Percentiles rank a stretch among this genome's conserved stretches.
Conservation (phyloP, 163 green algal species). For the Volvox carteri region DNA sequence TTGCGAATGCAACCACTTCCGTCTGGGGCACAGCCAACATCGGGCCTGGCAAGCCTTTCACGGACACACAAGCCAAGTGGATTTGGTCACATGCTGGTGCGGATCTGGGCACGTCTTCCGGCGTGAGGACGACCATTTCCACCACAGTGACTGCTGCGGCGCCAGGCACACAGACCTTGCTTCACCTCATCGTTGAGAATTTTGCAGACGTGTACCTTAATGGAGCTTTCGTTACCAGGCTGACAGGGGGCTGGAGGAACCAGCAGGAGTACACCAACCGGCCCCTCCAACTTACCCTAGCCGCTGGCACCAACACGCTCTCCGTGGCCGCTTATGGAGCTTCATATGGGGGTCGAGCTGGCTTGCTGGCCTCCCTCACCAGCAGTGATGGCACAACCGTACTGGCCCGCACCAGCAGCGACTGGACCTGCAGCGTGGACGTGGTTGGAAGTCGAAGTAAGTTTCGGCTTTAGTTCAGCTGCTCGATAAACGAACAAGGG, state of each 20-base stretch:
- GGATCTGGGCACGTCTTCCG: neutral
- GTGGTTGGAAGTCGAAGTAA: neutral
- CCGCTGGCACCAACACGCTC: neutral
- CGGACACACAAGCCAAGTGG: neutral
- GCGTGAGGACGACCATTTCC: neutral
- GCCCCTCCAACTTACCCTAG: neutral
- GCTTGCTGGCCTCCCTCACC: neutral
- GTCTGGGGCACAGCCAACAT: neutral
- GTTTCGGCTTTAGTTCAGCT: neutral
- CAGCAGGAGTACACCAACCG: neutral
- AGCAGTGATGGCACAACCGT: neutral
- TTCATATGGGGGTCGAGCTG: neutral
- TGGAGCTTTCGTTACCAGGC: neutral
- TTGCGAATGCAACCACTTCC: neutral
- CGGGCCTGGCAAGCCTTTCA: neutral
- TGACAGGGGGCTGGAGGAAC: neutral
- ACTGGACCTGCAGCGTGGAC: neutral
- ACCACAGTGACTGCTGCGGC: neutral
- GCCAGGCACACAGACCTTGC: neutral
- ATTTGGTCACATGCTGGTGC: neutral
- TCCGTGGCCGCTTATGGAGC: neutral
- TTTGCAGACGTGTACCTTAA: neutral
- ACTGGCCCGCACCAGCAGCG: neutral
- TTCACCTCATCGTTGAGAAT: neutral
- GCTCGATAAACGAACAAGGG: neutral